Evolutionary conservation across 192 early-diverging fungal genomes (phyloP).

Genomic region (Rhizophagus sp.): DNA sequence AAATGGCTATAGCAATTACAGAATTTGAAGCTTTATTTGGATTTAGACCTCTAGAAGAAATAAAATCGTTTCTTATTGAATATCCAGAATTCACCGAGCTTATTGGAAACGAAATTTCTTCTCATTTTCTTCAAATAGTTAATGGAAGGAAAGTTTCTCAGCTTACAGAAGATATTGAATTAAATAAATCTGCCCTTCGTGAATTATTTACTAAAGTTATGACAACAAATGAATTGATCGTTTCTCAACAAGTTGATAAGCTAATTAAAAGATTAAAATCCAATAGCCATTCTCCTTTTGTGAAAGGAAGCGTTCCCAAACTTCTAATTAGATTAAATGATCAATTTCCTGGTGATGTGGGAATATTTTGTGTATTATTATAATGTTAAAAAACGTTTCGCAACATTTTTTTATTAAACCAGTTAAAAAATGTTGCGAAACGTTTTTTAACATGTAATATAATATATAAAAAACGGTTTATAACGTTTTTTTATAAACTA

Average conservation of each 20-base stretch:
- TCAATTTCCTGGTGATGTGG: slow-evolving; percentile 92
- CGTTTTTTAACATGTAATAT: too few species aligned
- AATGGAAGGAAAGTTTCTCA: neutral
- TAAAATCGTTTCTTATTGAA: slow-evolving; percentile 56
- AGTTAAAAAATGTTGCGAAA: too few species aligned
- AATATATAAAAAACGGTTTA: too few species aligned
- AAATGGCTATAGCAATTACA: slow-evolving; percentile 96
- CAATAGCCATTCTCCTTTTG: neutral
- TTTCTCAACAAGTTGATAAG: neutral
- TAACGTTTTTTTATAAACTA: too few species aligned
- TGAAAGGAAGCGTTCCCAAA: slow-evolving; percentile 41
- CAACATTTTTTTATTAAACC: too few species aligned
- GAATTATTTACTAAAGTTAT: slow-evolving; percentile 19
- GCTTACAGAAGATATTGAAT: neutral
- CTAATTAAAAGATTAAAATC: neutral
- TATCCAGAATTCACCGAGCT: slow-evolving; percentile 82
- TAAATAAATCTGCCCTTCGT: neutral
- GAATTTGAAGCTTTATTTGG: slow-evolving; percentile 94
- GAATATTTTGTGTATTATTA: slow-evolving; percentile 82
- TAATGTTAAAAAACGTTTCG: too few species aligned
- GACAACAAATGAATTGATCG: slow-evolving; percentile 10
- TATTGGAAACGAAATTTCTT: slow-evolving; percentile 55
- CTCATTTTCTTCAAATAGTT: slow-evolving; percentile 48
- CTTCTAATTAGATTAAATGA: slow-evolving; percentile 71
- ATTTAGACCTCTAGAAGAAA: slow-evolving; percentile 84